Base-by-base conservation (phyloP, 495 filamentous ascomycete genomes). In the Cryomyces minteri region DNA sequence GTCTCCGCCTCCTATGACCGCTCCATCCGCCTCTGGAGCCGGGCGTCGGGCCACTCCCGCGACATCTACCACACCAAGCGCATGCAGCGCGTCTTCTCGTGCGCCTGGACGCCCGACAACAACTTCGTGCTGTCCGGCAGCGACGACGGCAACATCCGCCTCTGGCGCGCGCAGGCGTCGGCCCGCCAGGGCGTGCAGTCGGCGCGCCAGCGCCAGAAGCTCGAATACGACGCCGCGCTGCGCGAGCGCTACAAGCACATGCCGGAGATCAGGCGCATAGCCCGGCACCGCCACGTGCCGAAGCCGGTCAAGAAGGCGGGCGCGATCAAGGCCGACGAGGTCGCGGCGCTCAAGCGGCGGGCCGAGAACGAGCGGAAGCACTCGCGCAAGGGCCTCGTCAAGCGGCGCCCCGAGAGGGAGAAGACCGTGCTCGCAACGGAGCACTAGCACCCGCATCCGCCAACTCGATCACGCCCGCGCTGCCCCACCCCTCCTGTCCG, bases 51-150 rank as follows among this genome's bases (percentile, higher is more conserved):
- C 6, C 84, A 92, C 60, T 85, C 82, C 4, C 64, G 87, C 46
- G 90, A 99, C 49, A 78, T 95, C 40, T 99, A 99, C 64, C 90
- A 96, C 65, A 96, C 90, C 7, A 87, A 93, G 63, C 76, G 90
- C 44, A 95, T 95, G 92, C 90, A 98, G 67, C 73, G 76, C 54
- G 86, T 93, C n/a, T 95, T 96, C 70, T 80, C 78, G 14, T 72
- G 71, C 43, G 73, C 71, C 47, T 96, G 79, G 69, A 86, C 84
- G 0, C 83, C 87, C 11, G 92, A 96, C 60, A 80, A 79, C 53
- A 80, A 81, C 50, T 96, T 90, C 57, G 60, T 96, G 32, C 68
- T 96, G 45, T 82, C 76, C 18, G 88, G 86, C 33, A 82, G 76
- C 25, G 88, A 96, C 57, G 90, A 98, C 56, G 92, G 92, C 39